A percentile compares a stretch with the other conserved stretches of the same genome.
Conservation (phyloP, 2,329 filamentous ascomycete genomes). For the Fusarium chlamydosporum region DNA sequence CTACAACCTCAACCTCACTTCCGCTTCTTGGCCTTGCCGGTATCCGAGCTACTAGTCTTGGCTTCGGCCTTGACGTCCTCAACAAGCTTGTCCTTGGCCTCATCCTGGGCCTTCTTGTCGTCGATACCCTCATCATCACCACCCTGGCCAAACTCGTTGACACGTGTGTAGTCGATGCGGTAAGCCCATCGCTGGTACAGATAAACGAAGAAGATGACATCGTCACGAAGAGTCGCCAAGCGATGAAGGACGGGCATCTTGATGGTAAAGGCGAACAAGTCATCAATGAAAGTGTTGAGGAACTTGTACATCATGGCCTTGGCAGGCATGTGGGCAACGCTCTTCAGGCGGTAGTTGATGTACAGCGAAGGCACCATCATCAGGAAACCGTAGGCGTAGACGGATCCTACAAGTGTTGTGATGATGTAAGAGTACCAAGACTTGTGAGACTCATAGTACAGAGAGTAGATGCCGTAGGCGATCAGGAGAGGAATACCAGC, state of each 20-base stretch:
- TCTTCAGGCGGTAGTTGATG: constrained; percentile 98
- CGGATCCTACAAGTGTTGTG: constrained; percentile 91
- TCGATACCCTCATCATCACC: constrained; percentile 92
- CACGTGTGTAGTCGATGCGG: constrained; percentile 88
- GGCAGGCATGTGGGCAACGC: constrained; percentile 95
- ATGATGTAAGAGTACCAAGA: constrained; percentile 98
- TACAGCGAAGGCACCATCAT: constrained; percentile 99
- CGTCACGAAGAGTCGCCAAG: constrained; percentile 91
- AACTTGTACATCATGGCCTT: constrained; percentile 99
- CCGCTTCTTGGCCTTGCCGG: constrained; percentile 61
- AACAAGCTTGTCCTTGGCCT: constrained; percentile 58
- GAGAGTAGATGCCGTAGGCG: constrained; percentile 91
- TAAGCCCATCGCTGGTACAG: constrained; percentile 95
- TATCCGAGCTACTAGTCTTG: constrained; percentile 66
- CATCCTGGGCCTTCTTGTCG: constrained; percentile 66
- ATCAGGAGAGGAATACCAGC: constrained; percentile 88
- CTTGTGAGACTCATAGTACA: constrained; percentile 95
- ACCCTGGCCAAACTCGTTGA: constrained; percentile 98
- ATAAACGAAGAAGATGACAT: constrained; percentile 98
- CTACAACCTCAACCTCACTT: constrained; percentile 50
- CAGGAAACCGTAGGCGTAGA: constrained; percentile 98
- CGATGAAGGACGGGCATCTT: constrained; percentile 98
- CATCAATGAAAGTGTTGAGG: constrained; percentile 98
- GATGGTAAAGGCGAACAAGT: constrained; percentile 98
- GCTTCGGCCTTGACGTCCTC: constrained; percentile 56